These are phyloP conservation scores for Lipomyces anomalus DNA, from an alignment of 805 yeast species.

Conservation along the genomic window DNA sequence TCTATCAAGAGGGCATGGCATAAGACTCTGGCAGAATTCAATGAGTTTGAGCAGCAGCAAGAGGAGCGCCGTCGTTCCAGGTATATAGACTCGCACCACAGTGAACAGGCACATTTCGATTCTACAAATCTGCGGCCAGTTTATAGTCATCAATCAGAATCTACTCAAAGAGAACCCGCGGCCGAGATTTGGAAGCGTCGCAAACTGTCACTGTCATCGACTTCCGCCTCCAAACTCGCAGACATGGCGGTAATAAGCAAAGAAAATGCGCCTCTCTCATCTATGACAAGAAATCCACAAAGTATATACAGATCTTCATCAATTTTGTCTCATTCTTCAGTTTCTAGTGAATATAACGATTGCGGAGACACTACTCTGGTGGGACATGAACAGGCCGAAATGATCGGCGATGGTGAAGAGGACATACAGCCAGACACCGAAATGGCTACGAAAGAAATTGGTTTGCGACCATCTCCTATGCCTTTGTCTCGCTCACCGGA, in stretches of 20 bases:
- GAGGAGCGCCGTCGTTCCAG: neutral
- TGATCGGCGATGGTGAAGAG: too few relatives aligned
- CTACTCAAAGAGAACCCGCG: neutral
- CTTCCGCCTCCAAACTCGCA: neutral
- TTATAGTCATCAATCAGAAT: neutral
- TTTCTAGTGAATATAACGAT: too few relatives aligned
- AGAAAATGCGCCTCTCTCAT: too few relatives aligned
- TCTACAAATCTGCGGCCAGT: neutral
- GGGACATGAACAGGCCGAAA: too few relatives aligned
- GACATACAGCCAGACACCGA: too few relatives aligned
- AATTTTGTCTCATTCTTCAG: too few relatives aligned
- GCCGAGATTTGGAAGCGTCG: neutral
- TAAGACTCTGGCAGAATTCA: conserved; percentile 15
- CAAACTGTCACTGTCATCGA: neutral
- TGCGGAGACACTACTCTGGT: too few relatives aligned
- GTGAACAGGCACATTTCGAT: neutral
- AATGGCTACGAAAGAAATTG: too few relatives aligned
- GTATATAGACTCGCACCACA: neutral
- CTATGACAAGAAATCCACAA: too few relatives aligned
- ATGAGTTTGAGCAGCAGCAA: conserved; percentile 13
- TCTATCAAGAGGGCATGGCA: conserved; percentile 15
- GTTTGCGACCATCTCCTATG: too few relatives aligned
- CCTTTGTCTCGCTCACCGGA: too few relatives aligned
- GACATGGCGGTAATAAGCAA: neutral
- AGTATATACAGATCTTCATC: too few relatives aligned